phyloP scores from a whole-genome alignment of 1,284 basidiomycete genomes.

The Sanguinoderma infundibulare region DNA sequence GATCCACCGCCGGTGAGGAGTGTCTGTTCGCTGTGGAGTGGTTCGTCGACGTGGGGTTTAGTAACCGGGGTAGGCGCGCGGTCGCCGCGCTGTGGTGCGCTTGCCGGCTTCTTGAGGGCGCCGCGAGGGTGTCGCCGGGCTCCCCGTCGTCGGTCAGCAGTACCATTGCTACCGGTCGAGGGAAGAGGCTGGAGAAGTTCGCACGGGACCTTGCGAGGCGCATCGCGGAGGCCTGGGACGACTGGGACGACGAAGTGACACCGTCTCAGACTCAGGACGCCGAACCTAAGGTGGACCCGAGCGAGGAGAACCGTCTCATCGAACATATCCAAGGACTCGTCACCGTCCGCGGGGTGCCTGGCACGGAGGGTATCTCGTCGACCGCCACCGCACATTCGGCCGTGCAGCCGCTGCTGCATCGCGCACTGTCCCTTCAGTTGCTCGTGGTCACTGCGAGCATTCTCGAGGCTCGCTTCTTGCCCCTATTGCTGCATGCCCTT shows the following conservation, averaged over 20 bases:
- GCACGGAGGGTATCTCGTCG: constrained; percentile 37
- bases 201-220: constrained; percentile 63
- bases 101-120: constrained; percentile 74
- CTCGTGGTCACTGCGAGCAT: constrained; percentile 73
- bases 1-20: constrained; percentile 68
- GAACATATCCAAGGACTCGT: constrained; percentile 61
- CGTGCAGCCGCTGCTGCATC: constrained; percentile 58
- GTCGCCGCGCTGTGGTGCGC: constrained; percentile 88
- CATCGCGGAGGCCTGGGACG: constrained; percentile 76
- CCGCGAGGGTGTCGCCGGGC: constrained; percentile 50
- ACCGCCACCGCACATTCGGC: constrained; percentile 29
- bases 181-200: constrained; percentile 66
- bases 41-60: constrained; percentile 68
- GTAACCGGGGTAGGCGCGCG: constrained; percentile 48
- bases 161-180: constrained; percentile 15
- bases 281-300: constrained; percentile 20
- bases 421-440: constrained; percentile 69
- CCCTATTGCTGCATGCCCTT: constrained; percentile 77
- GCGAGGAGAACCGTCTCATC: constrained; percentile 43
- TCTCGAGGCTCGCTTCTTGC: constrained; percentile 66
- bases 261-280: constrained; percentile 25
- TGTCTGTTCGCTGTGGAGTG: constrained; percentile 82
- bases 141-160: constrained; percentile 31
- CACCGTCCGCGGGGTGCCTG: constrained; percentile 42
- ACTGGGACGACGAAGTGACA: constrained; percentile 35